Evolutionary conservation across 805 yeast species (phyloP), one percentile per base, ranked within the genome.

Genomic region (Myxozyma udenii): DNA sequence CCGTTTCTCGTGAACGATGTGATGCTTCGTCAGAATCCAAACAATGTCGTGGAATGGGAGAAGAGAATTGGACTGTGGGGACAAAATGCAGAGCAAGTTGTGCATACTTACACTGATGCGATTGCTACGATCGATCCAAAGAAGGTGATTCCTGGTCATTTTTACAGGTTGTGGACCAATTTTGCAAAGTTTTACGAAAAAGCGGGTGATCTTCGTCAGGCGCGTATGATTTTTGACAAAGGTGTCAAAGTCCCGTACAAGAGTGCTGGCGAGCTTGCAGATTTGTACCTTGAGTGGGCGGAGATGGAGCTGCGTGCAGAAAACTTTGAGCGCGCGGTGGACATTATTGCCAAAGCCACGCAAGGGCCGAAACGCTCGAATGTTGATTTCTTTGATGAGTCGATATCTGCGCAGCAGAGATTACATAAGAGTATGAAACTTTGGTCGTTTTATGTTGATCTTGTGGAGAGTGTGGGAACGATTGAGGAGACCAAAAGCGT

Each of bases 381-480:
- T 37, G 57, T 59, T 28, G 68, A 66, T 41, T 76, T 68, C 52
- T 65, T 68, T 33, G 82, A 81, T 61, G 62, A 66, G 18, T 58
- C 69, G 0, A 49, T 74, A 1, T 71, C 83, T 12, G 78, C 85
- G 0, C 89, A 84, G 56, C 66, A 76, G 24, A 67, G 87, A 26
- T 60, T 84, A 7, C 82, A 78, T 65, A 81, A 80, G 59, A 80
- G 86, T 3, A 68, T 72, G 38, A 78, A 78, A 46, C 67, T 89
- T 4, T 90, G 96, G 96, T 69, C 78, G 3, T 77, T 79, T 57
- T 87, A 85, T 62, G 64, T 87, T 24, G 95, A 87, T 61, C 64
- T 87, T 25, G 73, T 83, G 16, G 90, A 85, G 66, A 74, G 77
- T 3, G 61, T 73, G 9, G 70, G 70, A 0, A 58, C 68, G 12